phyloP scores from a whole-genome alignment of 176 grass and related monocot species.

The Juncus inflexus region DNA sequence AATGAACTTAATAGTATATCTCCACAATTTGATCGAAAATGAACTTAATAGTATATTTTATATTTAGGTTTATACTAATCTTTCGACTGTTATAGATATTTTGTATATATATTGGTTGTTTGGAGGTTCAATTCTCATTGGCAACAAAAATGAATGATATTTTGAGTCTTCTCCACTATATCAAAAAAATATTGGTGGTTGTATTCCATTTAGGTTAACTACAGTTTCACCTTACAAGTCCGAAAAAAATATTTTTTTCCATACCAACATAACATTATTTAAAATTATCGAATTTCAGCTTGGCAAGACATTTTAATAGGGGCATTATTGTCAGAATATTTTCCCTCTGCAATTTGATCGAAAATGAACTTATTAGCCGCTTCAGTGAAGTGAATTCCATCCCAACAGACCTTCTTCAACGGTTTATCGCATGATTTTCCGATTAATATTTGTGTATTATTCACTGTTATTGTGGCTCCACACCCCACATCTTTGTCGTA shows the following conservation, averaged over 20 bases:
- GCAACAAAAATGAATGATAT: too few relatives aligned
- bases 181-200: too few relatives aligned
- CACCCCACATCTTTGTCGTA: slow-evolving; percentile 45
- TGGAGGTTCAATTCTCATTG: too few relatives aligned
- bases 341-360: slow-evolving; percentile 48
- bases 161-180: too few relatives aligned
- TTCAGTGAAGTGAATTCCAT: slow-evolving; percentile 83
- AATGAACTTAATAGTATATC: slow-evolving; percentile 78
- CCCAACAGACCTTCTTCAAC: slow-evolving; percentile 71
- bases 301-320: slow-evolving; percentile 45
- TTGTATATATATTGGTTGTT: too few relatives aligned
- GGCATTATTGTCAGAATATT: slow-evolving; percentile 47
- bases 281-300: background rate
- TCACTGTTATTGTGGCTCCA: slow-evolving; percentile 51
- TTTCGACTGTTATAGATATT: too few relatives aligned
- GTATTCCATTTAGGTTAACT: too few relatives aligned
- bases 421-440: slow-evolving; percentile 63
- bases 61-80: too few relatives aligned
- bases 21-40: slow-evolving; percentile 59
- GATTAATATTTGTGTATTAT: slow-evolving; percentile 51
- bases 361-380: slow-evolving; percentile 83
- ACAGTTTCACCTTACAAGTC: too few relatives aligned
- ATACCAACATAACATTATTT: too few relatives aligned
- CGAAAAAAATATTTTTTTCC: too few relatives aligned
- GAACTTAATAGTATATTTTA: slow-evolving; percentile 45